Conservation (phyloP, 2,329 filamentous ascomycete species). For the Chaetomium sp. region DNA sequence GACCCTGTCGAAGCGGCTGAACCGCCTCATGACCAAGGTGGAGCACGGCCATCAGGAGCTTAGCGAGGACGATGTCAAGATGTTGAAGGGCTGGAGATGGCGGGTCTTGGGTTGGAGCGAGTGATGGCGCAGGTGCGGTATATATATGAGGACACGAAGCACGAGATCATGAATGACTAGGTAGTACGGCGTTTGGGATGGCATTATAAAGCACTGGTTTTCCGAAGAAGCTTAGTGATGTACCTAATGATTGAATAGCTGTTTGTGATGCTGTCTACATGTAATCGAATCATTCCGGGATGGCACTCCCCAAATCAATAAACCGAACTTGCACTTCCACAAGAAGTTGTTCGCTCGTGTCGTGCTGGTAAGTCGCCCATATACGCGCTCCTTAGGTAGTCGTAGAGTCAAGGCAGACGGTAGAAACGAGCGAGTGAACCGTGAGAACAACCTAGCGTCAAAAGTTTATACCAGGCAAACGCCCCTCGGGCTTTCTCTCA, state of each 20-base stretch:
- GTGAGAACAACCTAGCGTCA: too few relatives aligned
- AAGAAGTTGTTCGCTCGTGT: not conserved
- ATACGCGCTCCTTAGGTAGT: too few relatives aligned
- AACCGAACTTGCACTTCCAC: too few relatives aligned
- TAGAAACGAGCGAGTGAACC: too few relatives aligned
- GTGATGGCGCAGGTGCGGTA: constrained; percentile 8
- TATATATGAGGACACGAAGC: not conserved
- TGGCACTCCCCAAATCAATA: not conserved
- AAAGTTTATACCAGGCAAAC: too few relatives aligned
- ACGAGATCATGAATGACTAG: not conserved
- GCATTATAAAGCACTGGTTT: not conserved
- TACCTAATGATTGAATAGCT: not conserved
- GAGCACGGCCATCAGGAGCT: constrained; percentile 51
- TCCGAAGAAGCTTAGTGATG: not conserved
- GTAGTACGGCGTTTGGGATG: not conserved
- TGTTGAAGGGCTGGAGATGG: constrained; percentile 60
- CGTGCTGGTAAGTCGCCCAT: not conserved
- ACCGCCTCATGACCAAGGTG: constrained; percentile 50
- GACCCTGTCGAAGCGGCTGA: constrained; percentile 54
- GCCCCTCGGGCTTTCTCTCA: too few relatives aligned
- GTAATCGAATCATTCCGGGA: not conserved
- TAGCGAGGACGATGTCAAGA: constrained; percentile 51
- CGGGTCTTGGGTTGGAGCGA: constrained; percentile 52
- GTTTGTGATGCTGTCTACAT: not conserved
- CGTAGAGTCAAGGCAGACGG: too few relatives aligned